A percentile compares a stretch with the other conserved stretches of the same genome.
phyloP scores from a whole-genome alignment of 2,329 filamentous ascomycete genomes.

The Biscogniauxia marginata region DNA sequence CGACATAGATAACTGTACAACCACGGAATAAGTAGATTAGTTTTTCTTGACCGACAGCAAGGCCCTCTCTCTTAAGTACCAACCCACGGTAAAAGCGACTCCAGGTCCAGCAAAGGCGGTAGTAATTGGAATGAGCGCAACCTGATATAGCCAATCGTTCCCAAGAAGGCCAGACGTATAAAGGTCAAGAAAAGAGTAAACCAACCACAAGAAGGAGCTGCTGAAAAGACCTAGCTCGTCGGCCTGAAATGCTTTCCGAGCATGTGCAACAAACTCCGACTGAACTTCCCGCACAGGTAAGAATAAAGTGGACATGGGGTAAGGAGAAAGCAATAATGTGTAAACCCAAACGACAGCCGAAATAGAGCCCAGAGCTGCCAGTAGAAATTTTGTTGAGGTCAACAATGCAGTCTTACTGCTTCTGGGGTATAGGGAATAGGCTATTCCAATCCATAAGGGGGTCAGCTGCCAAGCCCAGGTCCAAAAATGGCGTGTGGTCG shows the following conservation, averaged over 20 bases:
- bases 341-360: conserved; percentile 15
- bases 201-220: conserved; percentile 14
- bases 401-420: background rate
- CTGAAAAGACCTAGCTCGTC: conserved; percentile 10
- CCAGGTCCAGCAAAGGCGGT: conserved; percentile 7
- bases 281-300: conserved; percentile 9
- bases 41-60: conserved; percentile 3
- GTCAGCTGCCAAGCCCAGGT: conserved; percentile 27
- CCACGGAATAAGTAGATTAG: no score
- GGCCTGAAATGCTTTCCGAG: conserved; percentile 11
- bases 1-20: no score
- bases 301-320: conserved; percentile 13
- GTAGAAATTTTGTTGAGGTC: conserved; percentile 4
- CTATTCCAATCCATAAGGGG: conserved; percentile 23
- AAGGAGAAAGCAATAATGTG: conserved; percentile 9
- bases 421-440: conserved; percentile 10
- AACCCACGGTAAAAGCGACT: conserved; percentile 9
- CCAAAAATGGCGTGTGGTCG: conserved; percentile 22
- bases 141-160: conserved; percentile 3
- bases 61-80: conserved; percentile 11
- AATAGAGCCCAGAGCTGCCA: conserved; percentile 6
- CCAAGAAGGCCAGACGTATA: conserved; percentile 4
- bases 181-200: conserved; percentile 17
- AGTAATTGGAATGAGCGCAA: conserved; percentile 7
- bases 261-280: conserved; percentile 8